Conservation (phyloP, 495 filamentous ascomycete genomes). For the Podospora sp. region DNA sequence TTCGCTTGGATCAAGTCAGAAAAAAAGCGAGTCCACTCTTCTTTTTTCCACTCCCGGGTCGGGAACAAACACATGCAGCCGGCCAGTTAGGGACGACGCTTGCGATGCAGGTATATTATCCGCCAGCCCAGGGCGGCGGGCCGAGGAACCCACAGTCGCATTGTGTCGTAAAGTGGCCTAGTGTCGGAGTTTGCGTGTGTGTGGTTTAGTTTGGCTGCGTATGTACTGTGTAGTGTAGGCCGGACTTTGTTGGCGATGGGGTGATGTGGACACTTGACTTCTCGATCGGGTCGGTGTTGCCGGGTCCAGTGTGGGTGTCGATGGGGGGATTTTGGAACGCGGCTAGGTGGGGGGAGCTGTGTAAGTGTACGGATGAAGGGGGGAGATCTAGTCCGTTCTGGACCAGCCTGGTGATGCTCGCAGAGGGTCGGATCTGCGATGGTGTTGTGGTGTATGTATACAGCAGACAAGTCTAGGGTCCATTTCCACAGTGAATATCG, state of each 20-base stretch:
- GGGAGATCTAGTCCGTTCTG: not conserved
- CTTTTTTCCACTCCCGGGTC: not conserved
- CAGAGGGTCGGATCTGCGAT: too few relatives aligned
- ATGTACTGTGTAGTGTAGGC: not conserved
- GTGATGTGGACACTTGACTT: not conserved
- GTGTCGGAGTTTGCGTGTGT: too few relatives aligned
- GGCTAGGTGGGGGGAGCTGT: too few relatives aligned
- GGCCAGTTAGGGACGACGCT: not conserved
- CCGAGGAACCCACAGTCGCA: not conserved
- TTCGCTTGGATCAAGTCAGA: not conserved
- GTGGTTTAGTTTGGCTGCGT: not conserved
- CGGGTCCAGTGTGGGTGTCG: too few relatives aligned
- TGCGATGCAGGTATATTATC: not conserved
- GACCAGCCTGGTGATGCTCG: not conserved
- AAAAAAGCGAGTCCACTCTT: too few relatives aligned
- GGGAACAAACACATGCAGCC: not conserved
- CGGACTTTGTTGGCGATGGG: not conserved
- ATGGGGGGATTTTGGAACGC: too few relatives aligned
- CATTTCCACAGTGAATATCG: not conserved
- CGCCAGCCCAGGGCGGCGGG: not conserved
- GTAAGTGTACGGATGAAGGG: not conserved
- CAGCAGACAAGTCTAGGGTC: not conserved
- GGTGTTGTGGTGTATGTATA: not conserved
- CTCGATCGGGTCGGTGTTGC: too few relatives aligned
- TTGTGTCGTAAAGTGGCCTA: conserved; percentile 5